A percentile compares a stretch with the other conserved stretches of the same genome.
phyloP scores from a whole-genome alignment of 176 grass and related monocot species.

The Oryza longistaminata region DNA sequence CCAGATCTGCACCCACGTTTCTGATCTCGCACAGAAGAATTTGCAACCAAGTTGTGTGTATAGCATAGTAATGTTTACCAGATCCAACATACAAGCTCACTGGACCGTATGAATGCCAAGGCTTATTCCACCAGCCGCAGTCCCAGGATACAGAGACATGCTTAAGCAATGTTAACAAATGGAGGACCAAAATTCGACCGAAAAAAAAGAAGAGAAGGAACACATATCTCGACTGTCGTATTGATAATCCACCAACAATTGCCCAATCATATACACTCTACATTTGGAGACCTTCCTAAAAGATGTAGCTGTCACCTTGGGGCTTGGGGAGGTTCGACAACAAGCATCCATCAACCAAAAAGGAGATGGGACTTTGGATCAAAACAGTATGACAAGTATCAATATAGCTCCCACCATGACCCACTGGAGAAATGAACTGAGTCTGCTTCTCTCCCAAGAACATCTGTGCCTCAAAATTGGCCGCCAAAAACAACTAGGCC shows the following conservation, averaged over 20 bases:
- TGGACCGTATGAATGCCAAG: background rate
- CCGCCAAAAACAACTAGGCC: conserved; percentile 35
- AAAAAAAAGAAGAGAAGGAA: background rate
- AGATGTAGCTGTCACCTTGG: background rate
- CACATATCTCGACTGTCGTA: background rate
- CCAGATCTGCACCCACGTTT: background rate
- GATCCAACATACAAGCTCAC: background rate
- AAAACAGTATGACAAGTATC: conserved; percentile 30
- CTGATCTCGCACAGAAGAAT: background rate
- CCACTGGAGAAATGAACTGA: conserved; percentile 20
- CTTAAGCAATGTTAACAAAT: conserved; percentile 13
- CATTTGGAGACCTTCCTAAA: conserved; percentile 22
- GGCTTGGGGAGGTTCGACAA: conserved; percentile 9
- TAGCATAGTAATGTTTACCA: background rate
- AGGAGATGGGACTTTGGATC: background rate
- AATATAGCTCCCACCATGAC: background rate
- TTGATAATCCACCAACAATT: conserved; percentile 14
- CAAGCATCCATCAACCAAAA: conserved; percentile 13
- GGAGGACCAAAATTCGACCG: conserved; percentile 29
- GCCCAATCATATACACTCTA: conserved; percentile 55
- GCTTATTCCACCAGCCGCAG: conserved; percentile 10
- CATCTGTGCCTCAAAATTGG: conserved; percentile 38
- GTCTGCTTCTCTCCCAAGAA: conserved; percentile 23
- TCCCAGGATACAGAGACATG: conserved; percentile 6
- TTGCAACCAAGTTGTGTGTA: background rate